Conservation (phyloP, 306 rosid genomes). For the Vachellia collinsii region DNA sequence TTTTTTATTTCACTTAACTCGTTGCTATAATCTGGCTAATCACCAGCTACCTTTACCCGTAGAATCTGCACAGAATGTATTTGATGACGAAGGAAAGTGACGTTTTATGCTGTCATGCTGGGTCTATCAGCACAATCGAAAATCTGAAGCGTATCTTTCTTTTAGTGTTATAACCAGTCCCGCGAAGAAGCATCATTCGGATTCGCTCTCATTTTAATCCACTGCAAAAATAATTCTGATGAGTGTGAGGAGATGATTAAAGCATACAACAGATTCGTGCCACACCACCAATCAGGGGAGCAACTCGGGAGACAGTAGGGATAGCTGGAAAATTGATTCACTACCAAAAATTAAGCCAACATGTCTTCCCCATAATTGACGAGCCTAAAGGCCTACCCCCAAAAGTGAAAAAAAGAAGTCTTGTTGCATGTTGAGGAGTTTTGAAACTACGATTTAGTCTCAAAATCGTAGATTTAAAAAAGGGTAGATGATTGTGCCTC, state of each 20-base stretch:
- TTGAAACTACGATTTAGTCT: too few relatives aligned
- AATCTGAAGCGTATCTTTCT: background rate
- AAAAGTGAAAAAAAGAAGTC: background rate
- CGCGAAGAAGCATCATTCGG: background rate
- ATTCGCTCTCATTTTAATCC: background rate
- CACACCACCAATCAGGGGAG: background rate
- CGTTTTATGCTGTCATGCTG: background rate
- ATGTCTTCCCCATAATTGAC: slow-evolving; percentile 16
- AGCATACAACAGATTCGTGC: background rate
- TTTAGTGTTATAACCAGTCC: background rate
- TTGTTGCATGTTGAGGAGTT: too few relatives aligned
- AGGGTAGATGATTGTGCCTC: too few relatives aligned
- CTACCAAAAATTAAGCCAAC: background rate
- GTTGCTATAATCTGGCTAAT: background rate
- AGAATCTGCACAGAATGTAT: background rate
- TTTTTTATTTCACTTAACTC: background rate
- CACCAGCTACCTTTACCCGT: background rate
- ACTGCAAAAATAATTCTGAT: slow-evolving; percentile 13
- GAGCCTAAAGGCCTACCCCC: background rate
- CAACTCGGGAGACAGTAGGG: background rate
- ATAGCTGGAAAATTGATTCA: background rate
- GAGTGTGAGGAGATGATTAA: background rate
- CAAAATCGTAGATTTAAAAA: too few relatives aligned
- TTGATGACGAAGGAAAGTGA: background rate
- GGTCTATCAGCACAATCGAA: background rate